Percentiles rank a stretch among this genome's conserved stretches.
Conservation (phyloP, 1,284 basidiomycete species). For the Irpex rosettiformis region DNA sequence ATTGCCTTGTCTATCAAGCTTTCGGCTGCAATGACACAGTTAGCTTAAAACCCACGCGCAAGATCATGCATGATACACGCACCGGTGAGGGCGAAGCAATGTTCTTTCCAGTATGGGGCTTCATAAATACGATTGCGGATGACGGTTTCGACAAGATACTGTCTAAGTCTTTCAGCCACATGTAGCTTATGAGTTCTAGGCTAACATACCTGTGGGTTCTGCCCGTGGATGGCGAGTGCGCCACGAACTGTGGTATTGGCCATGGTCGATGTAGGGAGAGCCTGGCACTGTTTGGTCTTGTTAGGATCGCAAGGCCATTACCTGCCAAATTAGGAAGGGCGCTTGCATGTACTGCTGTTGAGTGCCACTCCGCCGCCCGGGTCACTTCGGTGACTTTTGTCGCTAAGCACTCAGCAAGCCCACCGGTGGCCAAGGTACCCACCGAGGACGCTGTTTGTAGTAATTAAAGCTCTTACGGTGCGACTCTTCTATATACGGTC, state of each 20-base stretch:
- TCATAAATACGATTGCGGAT: conserved; percentile 97
- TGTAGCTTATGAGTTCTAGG: background rate
- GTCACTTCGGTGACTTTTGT: no score
- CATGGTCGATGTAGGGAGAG: conserved; percentile 42
- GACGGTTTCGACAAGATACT: conserved; percentile 97
- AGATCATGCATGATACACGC: conserved; percentile 19
- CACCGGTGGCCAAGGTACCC: no score
- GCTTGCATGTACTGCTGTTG: background rate
- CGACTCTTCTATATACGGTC: no score
- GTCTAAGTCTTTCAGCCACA: conserved; percentile 25
- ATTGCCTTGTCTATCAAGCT: conserved; percentile 92
- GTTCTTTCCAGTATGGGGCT: conserved; percentile 94
- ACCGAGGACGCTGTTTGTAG: no score
- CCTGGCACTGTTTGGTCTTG: conserved; percentile 20
- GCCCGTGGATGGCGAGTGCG: conserved; percentile 86
- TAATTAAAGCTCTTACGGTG: no score
- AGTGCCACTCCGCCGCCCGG: background rate
- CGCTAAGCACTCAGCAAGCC: no score
- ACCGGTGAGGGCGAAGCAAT: conserved; percentile 92
- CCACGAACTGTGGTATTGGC: conserved; percentile 88
- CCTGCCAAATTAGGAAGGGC: conserved; percentile 4
- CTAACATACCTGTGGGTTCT: conserved; percentile 77
- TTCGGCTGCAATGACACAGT: conserved; percentile 55
- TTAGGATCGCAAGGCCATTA: conserved; percentile 20
- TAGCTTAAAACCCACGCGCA: background rate